phyloP scores from a whole-genome alignment of 305 asterid genomes.

The Solanum hybrid region DNA sequence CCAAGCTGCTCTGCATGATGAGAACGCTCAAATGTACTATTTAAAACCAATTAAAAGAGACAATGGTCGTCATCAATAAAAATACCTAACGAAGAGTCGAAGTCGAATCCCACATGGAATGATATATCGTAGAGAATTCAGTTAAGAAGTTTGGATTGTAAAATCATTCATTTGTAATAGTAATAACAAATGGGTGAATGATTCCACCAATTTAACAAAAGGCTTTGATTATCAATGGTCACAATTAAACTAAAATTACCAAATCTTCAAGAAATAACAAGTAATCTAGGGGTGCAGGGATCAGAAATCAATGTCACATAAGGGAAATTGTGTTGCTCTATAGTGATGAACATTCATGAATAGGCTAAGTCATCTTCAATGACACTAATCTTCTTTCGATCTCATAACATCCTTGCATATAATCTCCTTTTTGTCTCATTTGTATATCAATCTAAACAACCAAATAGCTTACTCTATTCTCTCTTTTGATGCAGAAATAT shows the following conservation, averaged over 20 bases:
- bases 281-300: background rate
- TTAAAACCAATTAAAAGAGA: background rate
- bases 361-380: background rate
- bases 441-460: background rate
- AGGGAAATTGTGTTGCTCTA: background rate
- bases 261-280: no score
- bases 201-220: background rate
- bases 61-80: background rate
- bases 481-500: no score
- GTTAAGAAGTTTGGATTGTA: background rate
- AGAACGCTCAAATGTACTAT: background rate
- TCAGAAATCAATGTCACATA: background rate
- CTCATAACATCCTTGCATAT: background rate
- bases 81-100: background rate
- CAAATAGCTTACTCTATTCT: background rate
- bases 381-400: background rate
- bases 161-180: background rate
- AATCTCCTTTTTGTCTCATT: background rate
- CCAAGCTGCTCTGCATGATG: background rate
- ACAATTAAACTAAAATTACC: no score
- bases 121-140: background rate
- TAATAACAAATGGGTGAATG: background rate
- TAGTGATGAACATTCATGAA: background rate
- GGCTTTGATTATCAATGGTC: background rate
- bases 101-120: background rate